Evolutionary conservation across 1,284 basidiomycete species (phyloP), one percentile per base, ranked within the genome.

Genomic region (Apiotrichum veenhuisii): DNA sequence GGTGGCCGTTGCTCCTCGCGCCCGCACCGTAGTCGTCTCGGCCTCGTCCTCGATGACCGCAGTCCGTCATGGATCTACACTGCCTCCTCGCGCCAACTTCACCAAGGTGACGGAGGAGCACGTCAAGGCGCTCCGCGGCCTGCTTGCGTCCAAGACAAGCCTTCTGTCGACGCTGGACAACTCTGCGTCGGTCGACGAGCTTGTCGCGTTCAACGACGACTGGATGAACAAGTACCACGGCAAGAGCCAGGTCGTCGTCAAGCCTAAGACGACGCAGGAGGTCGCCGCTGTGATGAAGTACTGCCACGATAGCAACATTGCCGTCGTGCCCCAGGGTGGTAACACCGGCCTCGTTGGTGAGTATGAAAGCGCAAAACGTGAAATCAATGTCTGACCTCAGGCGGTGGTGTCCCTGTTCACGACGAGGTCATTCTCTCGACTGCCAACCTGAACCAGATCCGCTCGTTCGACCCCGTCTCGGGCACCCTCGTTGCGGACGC

Each of bases 221-320:
- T 98, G 95, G 95, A 93, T 98, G 89, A 87, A 89, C 71, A 97
- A 97, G 77, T 98, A 96, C 75, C 83, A 84, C 57, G 96, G 95
- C 22, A 79, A 82, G 40, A 85, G 90, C 22, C 85, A 85, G 30
- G 88, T 92, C 25, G 89, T 98, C 17, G 80, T 98, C 60, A 91
- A 89, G 74, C 95, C 95, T 15, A 90, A 87, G 70, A 86, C 87
- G 1, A 90, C 91, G 0, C 78, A 89, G 64, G 87, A 98, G 78
- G 91, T 98, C 68, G 88, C 88, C 68, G 81, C 87, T 62, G 88
- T 98, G 50, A 80, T 96, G 69, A 87, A 86, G 73, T 89, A 86
- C 80, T 96, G 92, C 77, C 85, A 87, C 66, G 80, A 87, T 58
- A 82, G 84, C 52, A 82, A 83, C 53, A 89, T 97, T 50, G 87